Percentiles rank a stretch among this genome's conserved stretches.
Conservation (phyloP, 768 basidiomycete genomes). For the Pluteus cervinus region DNA sequence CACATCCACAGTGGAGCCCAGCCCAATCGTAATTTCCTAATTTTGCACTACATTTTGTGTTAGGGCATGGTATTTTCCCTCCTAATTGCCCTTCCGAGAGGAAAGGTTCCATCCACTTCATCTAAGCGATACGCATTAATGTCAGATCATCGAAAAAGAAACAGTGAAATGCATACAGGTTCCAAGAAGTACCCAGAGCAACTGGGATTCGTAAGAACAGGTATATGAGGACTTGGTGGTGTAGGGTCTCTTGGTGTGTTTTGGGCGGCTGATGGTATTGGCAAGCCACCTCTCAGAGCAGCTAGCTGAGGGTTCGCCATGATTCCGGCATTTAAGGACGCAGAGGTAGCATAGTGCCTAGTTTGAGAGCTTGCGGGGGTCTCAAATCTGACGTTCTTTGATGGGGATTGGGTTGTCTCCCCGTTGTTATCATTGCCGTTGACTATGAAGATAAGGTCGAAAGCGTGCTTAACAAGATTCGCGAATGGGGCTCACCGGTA, state of each 20-base stretch:
- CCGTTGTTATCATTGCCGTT: too few species aligned
- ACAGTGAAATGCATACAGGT: conserved; percentile 52
- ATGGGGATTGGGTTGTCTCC: too few species aligned
- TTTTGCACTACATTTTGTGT: conserved; percentile 84
- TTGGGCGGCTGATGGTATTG: conserved; percentile 5
- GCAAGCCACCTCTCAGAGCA: conserved; percentile 24
- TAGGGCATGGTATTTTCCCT: conserved; percentile 91
- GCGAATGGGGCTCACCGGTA: too few species aligned
- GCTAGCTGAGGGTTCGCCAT: conserved; percentile 40
- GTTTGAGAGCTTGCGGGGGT: too few species aligned
- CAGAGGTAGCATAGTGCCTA: too few species aligned
- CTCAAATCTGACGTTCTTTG: too few species aligned
- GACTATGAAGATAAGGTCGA: too few species aligned
- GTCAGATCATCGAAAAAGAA: neutral
- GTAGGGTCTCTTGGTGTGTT: conserved; percentile 15
- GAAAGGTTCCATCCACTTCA: conserved; percentile 94
- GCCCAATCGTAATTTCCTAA: conserved; percentile 98
- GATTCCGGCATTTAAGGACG: too few species aligned
- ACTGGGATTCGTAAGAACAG: conserved; percentile 69
- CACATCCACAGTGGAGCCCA: conserved; percentile 86
- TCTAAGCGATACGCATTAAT: conserved; percentile 33
- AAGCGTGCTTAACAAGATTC: too few species aligned
- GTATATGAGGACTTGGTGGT: conserved; percentile 48
- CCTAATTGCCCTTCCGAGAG: conserved; percentile 69
- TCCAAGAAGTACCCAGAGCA: conserved; percentile 98